phyloP scores from a whole-genome alignment of 2,329 filamentous ascomycete genomes.

The Fusarium sp. region DNA sequence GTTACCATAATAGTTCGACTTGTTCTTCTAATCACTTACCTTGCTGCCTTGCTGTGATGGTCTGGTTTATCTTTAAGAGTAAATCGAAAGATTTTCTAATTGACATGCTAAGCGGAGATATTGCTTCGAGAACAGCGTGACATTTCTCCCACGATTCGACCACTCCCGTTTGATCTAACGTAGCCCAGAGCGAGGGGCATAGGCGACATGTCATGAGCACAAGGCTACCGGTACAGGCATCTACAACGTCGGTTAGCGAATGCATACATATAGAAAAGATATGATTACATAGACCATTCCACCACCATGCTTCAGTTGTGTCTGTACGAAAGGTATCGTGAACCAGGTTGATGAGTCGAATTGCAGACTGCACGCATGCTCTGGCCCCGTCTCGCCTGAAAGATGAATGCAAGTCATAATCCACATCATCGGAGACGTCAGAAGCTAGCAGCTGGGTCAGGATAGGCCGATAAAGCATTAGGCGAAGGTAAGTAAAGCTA shows the following conservation, averaged over 20 bases:
- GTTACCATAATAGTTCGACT: not conserved
- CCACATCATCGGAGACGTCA: not conserved
- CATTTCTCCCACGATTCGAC: not conserved
- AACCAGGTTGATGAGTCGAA: not conserved
- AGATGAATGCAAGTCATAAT: not conserved
- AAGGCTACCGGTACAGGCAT: not conserved
- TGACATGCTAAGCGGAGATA: not conserved
- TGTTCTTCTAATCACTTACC: not conserved
- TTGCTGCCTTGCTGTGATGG: not conserved
- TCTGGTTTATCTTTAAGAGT: not conserved
- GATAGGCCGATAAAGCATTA: not conserved
- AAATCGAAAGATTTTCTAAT: not conserved
- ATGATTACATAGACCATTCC: not conserved
- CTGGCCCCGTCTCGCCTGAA: not conserved
- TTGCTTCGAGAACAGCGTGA: not conserved
- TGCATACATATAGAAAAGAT: too few species aligned
- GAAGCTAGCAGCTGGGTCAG: not conserved
- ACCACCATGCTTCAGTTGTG: not conserved
- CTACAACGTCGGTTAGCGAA: not conserved
- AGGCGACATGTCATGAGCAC: not conserved
- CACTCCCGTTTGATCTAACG: not conserved
- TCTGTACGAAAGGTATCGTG: not conserved
- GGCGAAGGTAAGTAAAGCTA: not conserved
- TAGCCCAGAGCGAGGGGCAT: not conserved
- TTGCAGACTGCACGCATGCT: not conserved